phyloP scores from a whole-genome alignment of 2,329 filamentous ascomycete species.

The Coniochaeta prunicola region DNA sequence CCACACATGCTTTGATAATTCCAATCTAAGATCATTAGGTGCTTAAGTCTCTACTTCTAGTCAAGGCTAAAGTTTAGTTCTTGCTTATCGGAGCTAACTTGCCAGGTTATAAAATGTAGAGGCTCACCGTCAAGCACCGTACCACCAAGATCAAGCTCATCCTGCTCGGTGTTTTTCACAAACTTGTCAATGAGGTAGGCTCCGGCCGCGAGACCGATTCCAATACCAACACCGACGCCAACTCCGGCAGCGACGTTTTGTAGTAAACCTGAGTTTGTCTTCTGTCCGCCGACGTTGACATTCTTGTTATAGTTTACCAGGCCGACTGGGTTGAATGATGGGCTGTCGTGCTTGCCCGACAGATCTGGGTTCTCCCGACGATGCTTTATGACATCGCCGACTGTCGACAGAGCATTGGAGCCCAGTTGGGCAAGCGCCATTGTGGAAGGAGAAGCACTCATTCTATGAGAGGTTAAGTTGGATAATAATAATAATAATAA shows the following conservation, averaged over 20 bases:
- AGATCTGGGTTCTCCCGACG: neutral
- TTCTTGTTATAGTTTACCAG: neutral
- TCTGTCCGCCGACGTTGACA: neutral
- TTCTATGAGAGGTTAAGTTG: neutral
- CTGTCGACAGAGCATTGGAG: neutral
- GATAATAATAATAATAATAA: too few relatives aligned
- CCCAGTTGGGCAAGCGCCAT: neutral
- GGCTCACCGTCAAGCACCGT: neutral
- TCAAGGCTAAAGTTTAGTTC: too few relatives aligned
- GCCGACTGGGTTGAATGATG: neutral
- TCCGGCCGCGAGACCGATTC: neutral
- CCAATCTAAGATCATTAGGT: too few relatives aligned
- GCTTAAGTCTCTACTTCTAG: too few relatives aligned
- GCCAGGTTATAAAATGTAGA: too few relatives aligned
- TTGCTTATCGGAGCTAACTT: too few relatives aligned
- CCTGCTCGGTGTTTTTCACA: neutral
- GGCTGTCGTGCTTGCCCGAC: neutral
- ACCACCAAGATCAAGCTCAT: neutral
- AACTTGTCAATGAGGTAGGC: neutral
- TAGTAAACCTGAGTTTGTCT: neutral
- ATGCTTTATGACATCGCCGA: neutral
- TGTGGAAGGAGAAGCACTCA: neutral
- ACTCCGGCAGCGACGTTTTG: neutral
- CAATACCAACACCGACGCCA: neutral
- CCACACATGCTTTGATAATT: too few relatives aligned